Base-by-base conservation (phyloP, 768 basidiomycete species). In the Hypholoma sublateritium region DNA sequence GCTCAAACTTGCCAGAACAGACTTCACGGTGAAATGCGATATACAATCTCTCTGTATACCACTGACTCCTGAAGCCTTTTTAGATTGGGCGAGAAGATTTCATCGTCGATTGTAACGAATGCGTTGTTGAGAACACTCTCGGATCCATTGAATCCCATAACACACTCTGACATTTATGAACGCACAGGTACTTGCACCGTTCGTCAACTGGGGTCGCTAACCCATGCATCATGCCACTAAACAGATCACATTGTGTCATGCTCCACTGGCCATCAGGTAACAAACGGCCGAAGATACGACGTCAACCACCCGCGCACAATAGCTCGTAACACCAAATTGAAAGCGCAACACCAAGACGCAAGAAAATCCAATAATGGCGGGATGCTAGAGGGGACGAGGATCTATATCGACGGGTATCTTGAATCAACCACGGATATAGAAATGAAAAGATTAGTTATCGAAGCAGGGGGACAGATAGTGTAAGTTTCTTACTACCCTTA, bases 391-490 rank as follows among this genome's bases (percentile, higher is more conserved):
- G 74, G 81, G 61, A 79, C 83, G 46, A 77, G 78, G 50, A 74
- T 85, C n/a, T 89, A 89, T 60, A 86, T 90, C 64, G 78, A 85
- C 62, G 91, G 89, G 0, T 90, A 84, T 64, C 73, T 91, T 56
- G 77, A 76, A 28, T 78, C 80, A 43, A 90, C 88, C 19, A 93
- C 90, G 1, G 90, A 92, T 66, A 81, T 88, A 49, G 90, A 93
- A 70, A 84, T 94, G 76, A 92, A 85, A 71, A 75, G 82, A 61
- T 72, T 86, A 13, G 76, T 93, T 8, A 67, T 74, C n/a, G 72
- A 79, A 42, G 86, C 84, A 45, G 93, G 92, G 1, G 92, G 91
- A 2, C 73, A 73, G 36, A 72, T 83, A 6, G 57, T 85, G 92
- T 93, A 76, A 64, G 77, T 73, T 24, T 21, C 28, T 16, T 22